Percentiles rank a stretch among this genome's conserved stretches.
Evolutionary conservation across 352 stramenopile genomes (phyloP).

Genomic region (Pythium vanterpoolii): DNA sequence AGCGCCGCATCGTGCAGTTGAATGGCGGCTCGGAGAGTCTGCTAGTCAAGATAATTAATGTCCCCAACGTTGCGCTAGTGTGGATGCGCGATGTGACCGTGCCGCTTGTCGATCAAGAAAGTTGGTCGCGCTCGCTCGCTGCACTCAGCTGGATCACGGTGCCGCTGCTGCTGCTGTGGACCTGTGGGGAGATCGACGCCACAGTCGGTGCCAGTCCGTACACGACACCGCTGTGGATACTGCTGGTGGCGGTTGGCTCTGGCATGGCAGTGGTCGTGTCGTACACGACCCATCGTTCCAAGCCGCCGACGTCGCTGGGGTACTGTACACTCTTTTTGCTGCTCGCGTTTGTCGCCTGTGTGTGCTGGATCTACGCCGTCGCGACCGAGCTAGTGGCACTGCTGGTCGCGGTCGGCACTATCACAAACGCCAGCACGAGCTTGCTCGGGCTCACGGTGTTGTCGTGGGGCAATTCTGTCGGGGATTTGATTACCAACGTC

Average conservation of each 20-base stretch:
- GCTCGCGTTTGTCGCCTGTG: slow-evolving; percentile 77
- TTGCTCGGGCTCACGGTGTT: slow-evolving; percentile 77
- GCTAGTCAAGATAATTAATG: slow-evolving; percentile 41
- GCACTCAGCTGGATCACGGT: slow-evolving; percentile 80
- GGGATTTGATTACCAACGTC: slow-evolving; percentile 81
- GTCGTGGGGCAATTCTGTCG: slow-evolving; percentile 82
- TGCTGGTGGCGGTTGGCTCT: slow-evolving; percentile 16
- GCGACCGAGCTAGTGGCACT: slow-evolving; percentile 85
- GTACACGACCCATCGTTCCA: slow-evolving; percentile 62
- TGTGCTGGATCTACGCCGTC: slow-evolving; percentile 91
- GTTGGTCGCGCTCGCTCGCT: slow-evolving; percentile 80
- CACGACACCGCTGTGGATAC: slow-evolving; percentile 41
- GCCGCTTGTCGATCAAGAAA: slow-evolving; percentile 61
- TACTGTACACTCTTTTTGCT: slow-evolving; percentile 55
- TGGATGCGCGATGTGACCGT: slow-evolving; percentile 63
- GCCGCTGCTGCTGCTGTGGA: slow-evolving; percentile 84
- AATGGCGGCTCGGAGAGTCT: slow-evolving; percentile 43
- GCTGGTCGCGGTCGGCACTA: slow-evolving; percentile 67
- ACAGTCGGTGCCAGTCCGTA: slow-evolving; percentile 22
- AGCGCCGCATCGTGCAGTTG: slow-evolving; percentile 42
- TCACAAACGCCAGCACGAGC: slow-evolving; percentile 74
- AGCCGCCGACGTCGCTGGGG: slow-evolving; percentile 42
- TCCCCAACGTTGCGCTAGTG: slow-evolving; percentile 52
- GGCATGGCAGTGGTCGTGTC: slow-evolving; percentile 63
- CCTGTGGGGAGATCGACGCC: slow-evolving; percentile 27